Conservation (phyloP, 2,329 filamentous ascomycete species). For the Dryadomyces quercus-mongolicae region DNA sequence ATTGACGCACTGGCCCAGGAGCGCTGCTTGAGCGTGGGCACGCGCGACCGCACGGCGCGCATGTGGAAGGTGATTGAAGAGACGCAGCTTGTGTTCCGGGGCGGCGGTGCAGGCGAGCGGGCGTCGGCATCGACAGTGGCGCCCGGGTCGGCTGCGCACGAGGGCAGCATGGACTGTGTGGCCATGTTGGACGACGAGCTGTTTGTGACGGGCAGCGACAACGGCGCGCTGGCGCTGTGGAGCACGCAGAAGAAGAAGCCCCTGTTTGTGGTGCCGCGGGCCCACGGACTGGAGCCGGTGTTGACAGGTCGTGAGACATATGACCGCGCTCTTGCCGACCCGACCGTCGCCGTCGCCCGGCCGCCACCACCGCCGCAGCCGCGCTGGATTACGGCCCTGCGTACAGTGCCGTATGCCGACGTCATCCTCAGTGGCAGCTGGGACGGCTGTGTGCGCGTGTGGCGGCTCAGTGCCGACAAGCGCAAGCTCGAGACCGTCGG, state of each 20-base stretch:
- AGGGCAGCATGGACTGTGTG: constrained; percentile 86
- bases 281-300: constrained; percentile 73
- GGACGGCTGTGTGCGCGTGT: constrained; percentile 79
- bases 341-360: constrained; percentile 63
- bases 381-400: constrained; percentile 81
- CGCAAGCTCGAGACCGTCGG: constrained; percentile 63
- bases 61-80: constrained; percentile 96
- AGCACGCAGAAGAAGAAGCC: constrained; percentile 91
- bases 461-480: constrained; percentile 77
- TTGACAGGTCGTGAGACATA: constrained; percentile 45
- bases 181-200: constrained; percentile 79
- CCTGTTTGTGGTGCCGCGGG: constrained; percentile 63
- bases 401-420: constrained; percentile 80
- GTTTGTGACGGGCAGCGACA: constrained; percentile 91
- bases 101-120: constrained; percentile 45
- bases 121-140: constrained; percentile 21
- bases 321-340: constrained; percentile 39
- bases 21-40: constrained; percentile 81
- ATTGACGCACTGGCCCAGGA: constrained; percentile 76
- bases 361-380: constrained; percentile 57
- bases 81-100: constrained; percentile 87
- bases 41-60: constrained; percentile 79
- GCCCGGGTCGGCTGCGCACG: constrained; percentile 29
- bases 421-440: constrained; percentile 85
- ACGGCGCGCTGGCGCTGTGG: constrained; percentile 79